Percentiles rank a stretch among this genome's conserved stretches.
phyloP scores from a whole-genome alignment of 805 yeast species.

The Yamadazyma insecticola region DNA sequence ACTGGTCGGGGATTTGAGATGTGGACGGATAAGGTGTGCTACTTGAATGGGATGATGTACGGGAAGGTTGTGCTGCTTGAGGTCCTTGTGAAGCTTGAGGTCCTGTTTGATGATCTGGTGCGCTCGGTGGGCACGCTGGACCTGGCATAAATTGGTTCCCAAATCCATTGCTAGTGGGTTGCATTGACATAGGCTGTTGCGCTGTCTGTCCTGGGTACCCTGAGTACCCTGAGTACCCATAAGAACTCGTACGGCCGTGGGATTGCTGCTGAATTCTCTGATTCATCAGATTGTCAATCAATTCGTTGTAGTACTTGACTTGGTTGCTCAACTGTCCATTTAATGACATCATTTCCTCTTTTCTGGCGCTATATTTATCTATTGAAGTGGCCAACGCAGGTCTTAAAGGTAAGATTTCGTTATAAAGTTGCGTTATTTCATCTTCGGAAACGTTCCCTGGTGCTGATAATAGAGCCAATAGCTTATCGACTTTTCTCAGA shows the following conservation, averaged over 20 bases:
- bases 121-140: neutral
- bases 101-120: constrained; percentile 1
- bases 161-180: constrained; percentile 37
- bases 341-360: constrained; percentile 71
- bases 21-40: constrained; percentile 3
- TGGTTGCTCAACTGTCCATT: constrained; percentile 70
- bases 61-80: neutral
- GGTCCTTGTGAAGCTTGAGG: constrained; percentile 2
- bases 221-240: neutral
- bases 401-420: constrained; percentile 65
- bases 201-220: neutral
- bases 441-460: constrained; percentile 48
- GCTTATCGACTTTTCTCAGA: constrained; percentile 58
- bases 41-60: constrained; percentile 1
- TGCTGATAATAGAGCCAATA: constrained; percentile 48
- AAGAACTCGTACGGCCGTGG: neutral
- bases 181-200: constrained; percentile 5
- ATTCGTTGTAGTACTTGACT: constrained; percentile 60
- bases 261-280: constrained; percentile 14
- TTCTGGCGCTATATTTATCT: constrained; percentile 71
- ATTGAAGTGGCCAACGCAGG: constrained; percentile 70
- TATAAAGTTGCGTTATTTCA: constrained; percentile 65
- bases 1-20: constrained; percentile 10
- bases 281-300: constrained; percentile 48
- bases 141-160: constrained; percentile 21